A percentile compares a stretch with the other conserved stretches of the same genome.
These are phyloP conservation scores for Ganoderma leucocontextum DNA, from an alignment of 1,284 basidiomycete species.

Conservation along the genomic window DNA sequence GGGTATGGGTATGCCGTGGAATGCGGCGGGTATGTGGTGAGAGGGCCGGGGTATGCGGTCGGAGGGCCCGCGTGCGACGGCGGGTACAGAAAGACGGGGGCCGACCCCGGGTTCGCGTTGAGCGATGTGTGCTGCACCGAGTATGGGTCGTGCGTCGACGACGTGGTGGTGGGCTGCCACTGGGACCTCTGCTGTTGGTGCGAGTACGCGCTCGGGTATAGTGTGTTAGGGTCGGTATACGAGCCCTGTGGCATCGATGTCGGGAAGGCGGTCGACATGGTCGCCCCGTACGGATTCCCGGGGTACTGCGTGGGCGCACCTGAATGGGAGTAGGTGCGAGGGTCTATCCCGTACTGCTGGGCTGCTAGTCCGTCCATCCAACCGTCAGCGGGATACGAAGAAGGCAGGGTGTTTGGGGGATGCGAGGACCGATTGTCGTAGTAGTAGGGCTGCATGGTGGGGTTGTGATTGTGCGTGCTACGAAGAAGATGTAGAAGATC, in stretches of 20 bases:
- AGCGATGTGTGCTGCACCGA: constrained; percentile 2
- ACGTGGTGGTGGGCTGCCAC: not conserved
- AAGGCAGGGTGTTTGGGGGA: not conserved
- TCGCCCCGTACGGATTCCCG: not conserved
- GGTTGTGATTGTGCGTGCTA: not conserved
- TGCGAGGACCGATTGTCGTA: not conserved
- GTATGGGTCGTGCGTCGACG: constrained; percentile 6
- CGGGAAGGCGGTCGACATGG: not conserved
- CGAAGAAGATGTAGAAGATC: not conserved
- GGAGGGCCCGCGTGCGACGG: constrained; percentile 2
- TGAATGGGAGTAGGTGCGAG: not conserved
- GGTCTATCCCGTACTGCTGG: constrained; percentile 3
- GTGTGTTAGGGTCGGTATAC: not conserved
- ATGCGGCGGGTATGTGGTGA: not conserved
- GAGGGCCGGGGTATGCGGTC: not conserved
- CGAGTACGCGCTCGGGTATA: constrained; percentile 2
- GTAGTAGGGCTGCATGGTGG: constrained; percentile 7
- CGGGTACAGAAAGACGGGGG: constrained; percentile 10
- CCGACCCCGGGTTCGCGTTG: constrained; percentile 2
- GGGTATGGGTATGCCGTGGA: not conserved
- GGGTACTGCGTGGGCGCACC: not conserved
- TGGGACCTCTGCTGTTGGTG: not conserved
- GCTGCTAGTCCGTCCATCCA: not conserved
- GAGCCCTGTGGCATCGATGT: not conserved
- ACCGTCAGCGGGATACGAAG: not conserved